phyloP scores from a whole-genome alignment of 139 green algal genomes.

The Edaphochlamys debaryana region DNA sequence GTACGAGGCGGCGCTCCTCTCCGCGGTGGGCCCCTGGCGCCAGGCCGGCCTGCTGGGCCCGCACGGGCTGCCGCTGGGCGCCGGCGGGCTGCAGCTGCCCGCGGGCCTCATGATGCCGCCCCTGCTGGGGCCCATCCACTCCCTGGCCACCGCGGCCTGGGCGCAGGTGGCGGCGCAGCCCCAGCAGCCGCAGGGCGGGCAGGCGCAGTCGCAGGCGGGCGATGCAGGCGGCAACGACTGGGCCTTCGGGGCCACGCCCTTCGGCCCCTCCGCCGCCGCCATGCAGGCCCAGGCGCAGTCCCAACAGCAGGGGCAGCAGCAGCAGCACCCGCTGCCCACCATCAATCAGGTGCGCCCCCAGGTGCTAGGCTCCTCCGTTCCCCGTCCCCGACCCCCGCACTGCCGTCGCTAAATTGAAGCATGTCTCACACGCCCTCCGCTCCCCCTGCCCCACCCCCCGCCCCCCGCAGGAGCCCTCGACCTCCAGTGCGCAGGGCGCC shows the following conservation, averaged over 20 bases:
- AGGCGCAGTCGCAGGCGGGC: background rate
- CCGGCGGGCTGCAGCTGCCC: constrained; percentile 23
- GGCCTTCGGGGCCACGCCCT: too few relatives aligned
- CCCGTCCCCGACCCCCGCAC: too few relatives aligned
- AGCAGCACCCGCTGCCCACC: background rate
- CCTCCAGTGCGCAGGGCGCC: constrained; percentile 10
- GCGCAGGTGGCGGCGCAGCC: constrained; percentile 5
- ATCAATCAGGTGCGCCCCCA: background rate
- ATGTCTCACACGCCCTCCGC: too few relatives aligned
- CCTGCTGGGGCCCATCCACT: background rate
- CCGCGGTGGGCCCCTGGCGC: background rate
- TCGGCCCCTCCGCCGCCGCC: too few relatives aligned
- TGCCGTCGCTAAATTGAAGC: too few relatives aligned
- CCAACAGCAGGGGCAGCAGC: background rate
- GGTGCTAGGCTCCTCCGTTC: too few relatives aligned
- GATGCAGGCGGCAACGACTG: too few relatives aligned
- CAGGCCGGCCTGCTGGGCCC: background rate
- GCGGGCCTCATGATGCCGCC: background rate
- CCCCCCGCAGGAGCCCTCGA: constrained; percentile 1
- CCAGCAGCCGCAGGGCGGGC: background rate
- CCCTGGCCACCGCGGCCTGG: constrained; percentile 19
- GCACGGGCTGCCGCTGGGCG: background rate
- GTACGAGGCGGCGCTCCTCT: constrained; percentile 20
- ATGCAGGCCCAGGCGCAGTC: background rate
- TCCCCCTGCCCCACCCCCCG: too few relatives aligned